Evolutionary conservation across 331 rosid genomes (phyloP), one percentile per base, ranked within the genome.

Genomic region (Malus hybrid): DNA sequence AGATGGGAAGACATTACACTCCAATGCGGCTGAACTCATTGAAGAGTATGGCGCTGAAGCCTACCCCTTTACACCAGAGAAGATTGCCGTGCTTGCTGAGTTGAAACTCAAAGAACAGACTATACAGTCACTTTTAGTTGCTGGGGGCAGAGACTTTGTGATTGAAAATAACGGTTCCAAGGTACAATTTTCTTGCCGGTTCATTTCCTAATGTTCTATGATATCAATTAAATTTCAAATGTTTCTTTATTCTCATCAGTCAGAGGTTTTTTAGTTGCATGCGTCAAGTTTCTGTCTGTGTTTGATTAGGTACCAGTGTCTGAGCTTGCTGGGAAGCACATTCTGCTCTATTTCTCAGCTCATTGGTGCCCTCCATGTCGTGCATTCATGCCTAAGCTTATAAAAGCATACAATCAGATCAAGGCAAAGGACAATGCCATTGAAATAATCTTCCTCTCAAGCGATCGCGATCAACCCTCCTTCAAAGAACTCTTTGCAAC

Each of bases 331-430:
- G 91, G 91, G 22, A 85, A 70, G 86, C 80, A 66, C 34, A 50
- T 87, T 70, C 81, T 87, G 62, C 78, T 87, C 6, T 87, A 85
- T 64, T 85, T 83, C 84, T 87, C 89, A 62, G 88, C 91, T 70
- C 86, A 82, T 63, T 85, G 91, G 91, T 85, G 86, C 65, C 81
- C 83, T 7, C 91, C 89, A 9, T 87, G 91, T n/a, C 89, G 83
- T 42, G 69, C 77, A 39, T 87, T 87, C 78, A 65, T 83, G 55
- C 91, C 91, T 32, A 85, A 79, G 79, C 83, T 87, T 12, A 71
- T 80, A 19, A 59, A 81, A 69, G 62, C 76, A 31, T 85, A 87
- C 52, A 48, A 85, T 3, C 78, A 80, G 32, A 80, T 85, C 4
- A 80, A 87, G 83, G 82, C 76, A 34, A 76, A 83, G 70, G 84